Percentiles rank a stretch among this genome's conserved stretches.
These are phyloP conservation scores for Lasiosphaeris hirsuta DNA, from an alignment of 495 filamentous ascomycete genomes.

Conservation along the genomic window DNA sequence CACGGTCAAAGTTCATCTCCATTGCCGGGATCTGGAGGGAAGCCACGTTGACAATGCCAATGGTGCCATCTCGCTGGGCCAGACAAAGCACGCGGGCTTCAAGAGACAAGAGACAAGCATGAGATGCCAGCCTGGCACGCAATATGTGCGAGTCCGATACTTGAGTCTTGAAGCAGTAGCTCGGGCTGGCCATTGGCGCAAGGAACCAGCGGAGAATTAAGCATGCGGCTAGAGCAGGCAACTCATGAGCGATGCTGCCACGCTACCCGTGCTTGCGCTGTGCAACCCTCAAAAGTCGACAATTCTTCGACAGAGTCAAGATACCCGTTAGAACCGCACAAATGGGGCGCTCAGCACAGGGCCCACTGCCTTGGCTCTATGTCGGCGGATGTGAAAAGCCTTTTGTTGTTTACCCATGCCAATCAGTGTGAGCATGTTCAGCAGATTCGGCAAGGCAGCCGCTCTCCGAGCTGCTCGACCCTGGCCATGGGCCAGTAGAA, in stretches of 20 bases:
- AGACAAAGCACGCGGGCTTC: not conserved
- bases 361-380: constrained; percentile 22
- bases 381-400: constrained; percentile 10
- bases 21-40: constrained; percentile 6
- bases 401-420: constrained; percentile 25
- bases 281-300: constrained; percentile 19
- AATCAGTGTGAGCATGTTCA: constrained; percentile 16
- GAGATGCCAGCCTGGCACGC: not conserved
- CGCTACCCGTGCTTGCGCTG: not conserved
- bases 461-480: constrained; percentile 17
- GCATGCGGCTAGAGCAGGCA: constrained; percentile 6
- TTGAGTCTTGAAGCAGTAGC: not conserved
- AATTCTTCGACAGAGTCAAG: constrained; percentile 17
- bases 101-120: not conserved
- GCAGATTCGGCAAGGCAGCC: constrained; percentile 16
- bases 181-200: constrained; percentile 2
- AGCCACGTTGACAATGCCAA: not conserved
- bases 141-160: not conserved
- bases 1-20: constrained; percentile 2
- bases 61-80: constrained; percentile 6
- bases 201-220: constrained; percentile 10
- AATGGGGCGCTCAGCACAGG: constrained; percentile 23
- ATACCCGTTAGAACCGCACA: constrained; percentile 31
- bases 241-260: constrained; percentile 15
- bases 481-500: constrained; percentile 18